phyloP scores from a whole-genome alignment of 2,329 filamentous ascomycete genomes.

The Pseudomassariella vexata region DNA sequence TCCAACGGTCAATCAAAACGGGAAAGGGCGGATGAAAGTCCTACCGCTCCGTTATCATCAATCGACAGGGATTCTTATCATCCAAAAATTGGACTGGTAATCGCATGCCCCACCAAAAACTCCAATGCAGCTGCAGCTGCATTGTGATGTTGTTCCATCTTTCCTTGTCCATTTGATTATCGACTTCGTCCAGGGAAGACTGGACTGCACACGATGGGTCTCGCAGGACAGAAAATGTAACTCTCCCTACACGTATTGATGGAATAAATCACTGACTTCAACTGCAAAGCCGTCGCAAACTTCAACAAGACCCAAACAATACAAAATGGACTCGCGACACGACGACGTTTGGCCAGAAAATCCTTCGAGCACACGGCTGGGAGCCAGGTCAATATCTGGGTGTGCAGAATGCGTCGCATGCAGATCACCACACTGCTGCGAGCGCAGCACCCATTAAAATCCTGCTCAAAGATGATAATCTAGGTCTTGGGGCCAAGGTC shows the following conservation, averaged over 20 bases:
- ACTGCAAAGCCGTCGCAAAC: constrained; percentile 50
- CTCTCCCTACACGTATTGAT: not conserved
- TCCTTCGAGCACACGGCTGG: constrained; percentile 87
- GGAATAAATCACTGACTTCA: constrained; percentile 8
- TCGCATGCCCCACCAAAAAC: constrained; percentile 2
- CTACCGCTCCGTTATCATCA: too few species aligned
- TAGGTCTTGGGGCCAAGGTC: constrained; percentile 75
- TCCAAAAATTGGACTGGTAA: constrained; percentile 3
- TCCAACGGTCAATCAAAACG: too few species aligned
- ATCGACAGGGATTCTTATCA: too few species aligned
- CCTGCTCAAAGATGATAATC: constrained; percentile 80
- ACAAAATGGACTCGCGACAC: constrained; percentile 85
- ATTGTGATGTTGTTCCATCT: too few species aligned
- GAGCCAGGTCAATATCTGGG: constrained; percentile 78
- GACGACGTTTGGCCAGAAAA: constrained; percentile 79
- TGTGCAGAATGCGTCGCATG: constrained; percentile 67
- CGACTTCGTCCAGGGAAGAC: too few species aligned
- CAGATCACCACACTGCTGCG: constrained; percentile 70
- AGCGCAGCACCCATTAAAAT: constrained; percentile 84
- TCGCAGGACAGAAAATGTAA: constrained; percentile 64
- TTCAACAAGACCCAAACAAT: constrained; percentile 91
- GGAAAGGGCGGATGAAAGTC: too few species aligned
- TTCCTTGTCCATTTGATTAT: too few species aligned
- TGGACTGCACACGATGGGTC: constrained; percentile 48
- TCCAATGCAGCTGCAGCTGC: too few species aligned